A percentile compares a stretch with the other conserved stretches of the same genome.
These are phyloP conservation scores for Trichosporon sp. DNA, from an alignment of 1,284 basidiomycete species.

Conservation along the genomic window DNA sequence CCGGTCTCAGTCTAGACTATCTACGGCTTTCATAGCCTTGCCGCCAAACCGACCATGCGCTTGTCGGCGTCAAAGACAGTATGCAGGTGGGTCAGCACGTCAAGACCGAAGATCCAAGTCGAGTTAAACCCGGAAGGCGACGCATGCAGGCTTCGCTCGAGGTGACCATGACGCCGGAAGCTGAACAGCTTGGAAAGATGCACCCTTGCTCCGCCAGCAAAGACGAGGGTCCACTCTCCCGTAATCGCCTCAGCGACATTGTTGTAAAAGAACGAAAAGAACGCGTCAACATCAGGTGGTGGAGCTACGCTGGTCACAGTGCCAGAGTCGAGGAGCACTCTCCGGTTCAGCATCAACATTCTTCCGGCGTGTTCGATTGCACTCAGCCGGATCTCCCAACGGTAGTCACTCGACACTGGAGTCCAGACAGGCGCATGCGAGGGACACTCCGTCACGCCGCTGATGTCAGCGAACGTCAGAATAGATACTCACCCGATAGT, in stretches of 20 bases:
- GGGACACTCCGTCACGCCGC: slow-evolving; percentile 7
- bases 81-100: slow-evolving; percentile 11
- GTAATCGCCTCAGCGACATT: background rate
- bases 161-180: background rate
- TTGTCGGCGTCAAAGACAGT: background rate
- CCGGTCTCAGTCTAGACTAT: background rate
- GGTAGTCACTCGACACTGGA: background rate
- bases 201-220: slow-evolving; percentile 4
- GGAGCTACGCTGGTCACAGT: background rate
- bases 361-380: slow-evolving; percentile 1
- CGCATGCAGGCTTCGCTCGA: background rate
- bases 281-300: background rate
- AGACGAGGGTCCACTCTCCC: background rate
- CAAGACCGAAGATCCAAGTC: background rate
- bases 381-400: background rate
- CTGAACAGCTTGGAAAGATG: background rate
- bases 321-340: background rate
- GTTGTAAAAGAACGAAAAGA: background rate
- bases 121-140: background rate
- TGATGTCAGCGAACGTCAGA: background rate
- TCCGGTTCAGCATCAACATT: background rate
- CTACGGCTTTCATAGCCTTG: background rate
- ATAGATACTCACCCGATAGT: slow-evolving; percentile 1
- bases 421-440: background rate
- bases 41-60: background rate